Base-by-base conservation (phyloP, 2,329 filamentous ascomycete species). In the Fusarium agapanthi region DNA sequence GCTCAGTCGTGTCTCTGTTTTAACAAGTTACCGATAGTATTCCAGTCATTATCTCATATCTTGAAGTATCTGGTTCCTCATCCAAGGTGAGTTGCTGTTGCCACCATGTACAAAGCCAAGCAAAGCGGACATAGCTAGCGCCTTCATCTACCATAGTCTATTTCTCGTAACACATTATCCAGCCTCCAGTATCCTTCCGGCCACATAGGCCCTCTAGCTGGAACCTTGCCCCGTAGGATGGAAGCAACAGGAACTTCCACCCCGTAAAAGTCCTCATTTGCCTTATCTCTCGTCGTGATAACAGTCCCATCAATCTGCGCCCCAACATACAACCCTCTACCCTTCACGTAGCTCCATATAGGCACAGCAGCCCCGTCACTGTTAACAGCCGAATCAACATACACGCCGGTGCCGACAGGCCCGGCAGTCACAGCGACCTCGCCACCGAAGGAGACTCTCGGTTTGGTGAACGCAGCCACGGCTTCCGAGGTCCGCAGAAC, bases 1-100 rank as follows among this genome's bases (percentile, higher is more conserved):
- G 13, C 13, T 30, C 15, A 12, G 2, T 18, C 11, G 0, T 43
- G 5, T 26, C 0, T 18, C 16, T 18, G 14, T 9, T 0, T 34
- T 16, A 16, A 8, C 0, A 34, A 34, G 32, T 16, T 8, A 1
- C 32, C 14, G 32, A 16, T 34, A 34, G 14, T 16, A 34, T 35
- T 16, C 6, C 40, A 5, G 15, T 44, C n/a, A 13, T 44, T 26
- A 18, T 24, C 41, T 14, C 44, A 47, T 47, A 16, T 47, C 6
- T 22, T 7, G 18, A 6, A 28, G 18, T 5, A 15, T 22, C 4
- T 15, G 8, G 8, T 28, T 12, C 12, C 4, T 5, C 16, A 8
- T 16, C 44, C 10, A 28, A 14, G 18, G 24, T 28, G 43, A 45
- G 13, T 14, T n/a, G 9, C 26, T 47, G 24, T 26, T 28, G 12